Conservation (phyloP, 108 stramenopile species). For the Cyclotella distinguenda region DNA sequence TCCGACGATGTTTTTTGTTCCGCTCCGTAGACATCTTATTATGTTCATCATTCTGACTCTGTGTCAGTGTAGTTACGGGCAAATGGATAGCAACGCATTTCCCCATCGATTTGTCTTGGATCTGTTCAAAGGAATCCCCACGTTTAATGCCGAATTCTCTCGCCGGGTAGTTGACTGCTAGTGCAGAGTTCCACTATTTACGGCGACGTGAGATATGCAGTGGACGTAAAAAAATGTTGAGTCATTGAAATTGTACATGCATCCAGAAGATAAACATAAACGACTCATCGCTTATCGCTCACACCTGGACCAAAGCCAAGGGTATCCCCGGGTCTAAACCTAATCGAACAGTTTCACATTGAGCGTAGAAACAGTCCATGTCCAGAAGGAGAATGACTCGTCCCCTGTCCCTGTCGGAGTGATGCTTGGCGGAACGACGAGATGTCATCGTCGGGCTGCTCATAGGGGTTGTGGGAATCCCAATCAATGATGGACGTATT, state of each 20-base stretch:
- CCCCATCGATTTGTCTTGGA: constrained; percentile 42
- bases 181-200: constrained; percentile 69
- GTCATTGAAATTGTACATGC: not conserved
- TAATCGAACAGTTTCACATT: constrained; percentile 81
- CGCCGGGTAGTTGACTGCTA: constrained; percentile 87
- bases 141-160: constrained; percentile 65
- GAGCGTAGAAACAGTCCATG: constrained; percentile 91
- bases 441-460: not conserved
- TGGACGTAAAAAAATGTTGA: not conserved
- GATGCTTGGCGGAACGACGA: not conserved
- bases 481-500: no score
- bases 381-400: constrained; percentile 81
- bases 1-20: no score
- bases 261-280: no score
- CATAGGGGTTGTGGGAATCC: not conserved
- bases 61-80: constrained; percentile 43
- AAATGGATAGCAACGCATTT: constrained; percentile 57
- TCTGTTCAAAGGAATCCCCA: constrained; percentile 71
- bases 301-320: constrained; percentile 63
- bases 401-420: not conserved
- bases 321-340: constrained; percentile 51
- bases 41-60: no score
- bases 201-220: not conserved
- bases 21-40: no score
- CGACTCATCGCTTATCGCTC: no score